Conservation (phyloP, 495 filamentous ascomycete genomes). For the Podospora appendiculata region DNA sequence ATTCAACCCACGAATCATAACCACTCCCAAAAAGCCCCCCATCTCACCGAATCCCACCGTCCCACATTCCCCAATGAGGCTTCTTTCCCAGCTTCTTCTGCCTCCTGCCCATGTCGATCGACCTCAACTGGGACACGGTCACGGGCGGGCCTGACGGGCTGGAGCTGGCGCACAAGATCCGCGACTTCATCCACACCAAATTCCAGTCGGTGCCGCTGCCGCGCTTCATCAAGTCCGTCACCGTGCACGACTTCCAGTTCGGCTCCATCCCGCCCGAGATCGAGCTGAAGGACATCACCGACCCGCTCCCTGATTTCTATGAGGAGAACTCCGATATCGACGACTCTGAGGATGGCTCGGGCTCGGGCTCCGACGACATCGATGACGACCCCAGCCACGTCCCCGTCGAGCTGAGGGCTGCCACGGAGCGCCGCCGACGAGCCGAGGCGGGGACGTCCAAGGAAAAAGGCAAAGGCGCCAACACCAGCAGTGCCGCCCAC, state of each 20-base stretch:
- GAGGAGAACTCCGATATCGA: constrained; percentile 60
- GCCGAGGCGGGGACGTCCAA: constrained; percentile 9
- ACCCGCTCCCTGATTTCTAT: constrained; percentile 94
- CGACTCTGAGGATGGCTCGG: constrained; percentile 19
- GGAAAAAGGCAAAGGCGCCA: not conserved
- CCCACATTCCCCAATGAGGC: not conserved
- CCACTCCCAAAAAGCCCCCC: too few relatives aligned
- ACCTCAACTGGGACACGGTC: constrained; percentile 89
- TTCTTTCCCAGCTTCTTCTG: too few relatives aligned
- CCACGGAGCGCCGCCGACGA: constrained; percentile 33
- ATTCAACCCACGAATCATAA: too few relatives aligned
- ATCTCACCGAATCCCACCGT: not conserved
- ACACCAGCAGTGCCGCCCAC: constrained; percentile 1
- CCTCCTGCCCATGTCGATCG: constrained; percentile 71
- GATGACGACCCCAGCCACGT: constrained; percentile 26
- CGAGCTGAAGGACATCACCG: constrained; percentile 92
- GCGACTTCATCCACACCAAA: constrained; percentile 87
- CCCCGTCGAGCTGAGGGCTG: constrained; percentile 31
- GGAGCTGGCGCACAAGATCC: constrained; percentile 74
- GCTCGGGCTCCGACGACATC: constrained; percentile 25
- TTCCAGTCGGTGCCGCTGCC: constrained; percentile 89
- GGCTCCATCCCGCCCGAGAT: constrained; percentile 74
- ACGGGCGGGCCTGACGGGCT: constrained; percentile 83
- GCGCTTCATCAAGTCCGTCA: constrained; percentile 92
- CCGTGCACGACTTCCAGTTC: constrained; percentile 91